These are phyloP conservation scores for Lecanoromycetidae sp. DNA, from an alignment of 2,329 filamentous ascomycete genomes.

Conservation along the genomic window DNA sequence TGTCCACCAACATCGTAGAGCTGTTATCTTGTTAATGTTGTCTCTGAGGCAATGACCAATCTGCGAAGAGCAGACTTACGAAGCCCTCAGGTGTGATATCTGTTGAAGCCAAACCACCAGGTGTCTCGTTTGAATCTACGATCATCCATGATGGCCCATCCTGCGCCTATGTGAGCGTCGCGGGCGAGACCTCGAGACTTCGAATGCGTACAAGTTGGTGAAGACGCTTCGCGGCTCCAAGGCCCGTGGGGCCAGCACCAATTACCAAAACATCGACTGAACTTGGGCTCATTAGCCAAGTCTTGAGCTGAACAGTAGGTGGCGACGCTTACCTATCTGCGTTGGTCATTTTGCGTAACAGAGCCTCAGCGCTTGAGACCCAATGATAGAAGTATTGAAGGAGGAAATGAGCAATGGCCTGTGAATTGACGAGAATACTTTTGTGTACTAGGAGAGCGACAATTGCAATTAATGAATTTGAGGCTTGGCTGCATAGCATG, in stretches of 20 bases:
- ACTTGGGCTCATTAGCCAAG: slow-evolving; percentile 6
- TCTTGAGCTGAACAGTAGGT: background rate
- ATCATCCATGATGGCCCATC: slow-evolving; percentile 92
- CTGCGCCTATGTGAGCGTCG: slow-evolving; percentile 35
- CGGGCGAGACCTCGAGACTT: slow-evolving; percentile 2
- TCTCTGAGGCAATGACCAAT: background rate
- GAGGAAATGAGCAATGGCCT: too few species aligned
- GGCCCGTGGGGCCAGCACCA: slow-evolving; percentile 91
- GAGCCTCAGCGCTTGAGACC: background rate
- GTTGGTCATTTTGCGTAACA: slow-evolving; percentile 1
- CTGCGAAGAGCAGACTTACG: slow-evolving; percentile 48
- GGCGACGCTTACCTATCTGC: slow-evolving; percentile 10
- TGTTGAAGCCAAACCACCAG: slow-evolving; percentile 90
- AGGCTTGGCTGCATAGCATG: too few species aligned
- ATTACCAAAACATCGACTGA: slow-evolving; percentile 89
- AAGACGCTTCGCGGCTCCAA: slow-evolving; percentile 94
- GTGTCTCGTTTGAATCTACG: slow-evolving; percentile 79
- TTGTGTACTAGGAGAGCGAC: too few species aligned
- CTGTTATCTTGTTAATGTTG: slow-evolving; percentile 35
- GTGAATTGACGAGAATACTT: too few species aligned
- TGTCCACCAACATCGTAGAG: slow-evolving; percentile 97
- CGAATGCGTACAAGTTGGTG: slow-evolving; percentile 70
- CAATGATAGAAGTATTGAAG: too few species aligned
- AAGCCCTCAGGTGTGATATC: slow-evolving; percentile 94
- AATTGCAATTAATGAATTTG: too few species aligned